These are phyloP conservation scores for Candida alai DNA, from an alignment of 805 yeast genomes.

Conservation along the genomic window DNA sequence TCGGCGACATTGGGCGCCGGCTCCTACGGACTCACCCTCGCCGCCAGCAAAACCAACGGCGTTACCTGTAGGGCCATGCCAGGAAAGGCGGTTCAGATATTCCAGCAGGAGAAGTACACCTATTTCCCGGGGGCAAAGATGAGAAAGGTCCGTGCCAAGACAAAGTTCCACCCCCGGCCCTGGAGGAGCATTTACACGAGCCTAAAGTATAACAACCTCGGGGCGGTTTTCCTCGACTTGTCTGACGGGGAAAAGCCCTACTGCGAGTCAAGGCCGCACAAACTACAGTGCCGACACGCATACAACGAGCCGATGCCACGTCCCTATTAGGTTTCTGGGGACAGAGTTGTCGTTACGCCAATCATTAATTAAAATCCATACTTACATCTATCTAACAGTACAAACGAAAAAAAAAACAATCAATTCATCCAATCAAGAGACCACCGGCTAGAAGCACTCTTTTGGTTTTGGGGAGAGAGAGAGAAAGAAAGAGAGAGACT, in stretches of 20 bases:
- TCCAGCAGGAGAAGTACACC: constrained; percentile 5
- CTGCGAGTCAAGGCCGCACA: constrained; percentile 7
- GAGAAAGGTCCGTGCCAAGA: constrained; percentile 3
- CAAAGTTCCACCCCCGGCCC: not conserved
- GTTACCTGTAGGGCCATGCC: not conserved
- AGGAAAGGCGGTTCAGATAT: constrained; percentile 6
- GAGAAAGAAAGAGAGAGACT: not conserved
- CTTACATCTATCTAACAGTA: not conserved
- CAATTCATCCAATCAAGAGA: not conserved
- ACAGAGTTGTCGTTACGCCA: too few species aligned
- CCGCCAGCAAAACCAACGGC: not conserved
- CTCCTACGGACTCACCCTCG: not conserved
- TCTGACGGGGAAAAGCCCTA: constrained; percentile 7
- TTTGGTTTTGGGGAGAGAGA: not conserved
- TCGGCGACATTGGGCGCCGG: constrained; percentile 1
- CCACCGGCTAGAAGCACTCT: not conserved
- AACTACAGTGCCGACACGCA: constrained; percentile 4
- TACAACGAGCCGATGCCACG: not conserved
- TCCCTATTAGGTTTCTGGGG: too few species aligned
- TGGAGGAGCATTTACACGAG: constrained; percentile 6
- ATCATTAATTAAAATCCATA: constrained; percentile 1
- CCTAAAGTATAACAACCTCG: constrained; percentile 7
- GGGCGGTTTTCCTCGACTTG: constrained; percentile 6
- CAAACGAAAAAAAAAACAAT: too few species aligned
- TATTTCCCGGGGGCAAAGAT: constrained; percentile 7